Base-by-base conservation (phyloP, 1,139 yeast genomes). In the Sugiyamaella neomexicana region DNA sequence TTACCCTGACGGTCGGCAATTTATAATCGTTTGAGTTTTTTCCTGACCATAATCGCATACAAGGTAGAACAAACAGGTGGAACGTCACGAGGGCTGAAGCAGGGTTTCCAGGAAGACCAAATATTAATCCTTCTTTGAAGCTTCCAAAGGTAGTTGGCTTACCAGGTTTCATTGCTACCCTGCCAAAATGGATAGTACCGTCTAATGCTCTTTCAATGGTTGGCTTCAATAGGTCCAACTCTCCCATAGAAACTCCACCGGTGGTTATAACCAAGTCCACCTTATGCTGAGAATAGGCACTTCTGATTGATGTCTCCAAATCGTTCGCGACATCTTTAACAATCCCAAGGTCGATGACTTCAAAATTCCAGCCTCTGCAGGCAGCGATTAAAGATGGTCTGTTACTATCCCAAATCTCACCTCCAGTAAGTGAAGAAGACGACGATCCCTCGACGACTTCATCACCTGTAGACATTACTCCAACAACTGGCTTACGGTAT, bases 231-330 rank as follows among this genome's bases (percentile, higher is more conserved):
- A 77, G 65, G 58, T 79, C 82, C 39, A 72, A 57, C 60, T 79
- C 82, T 1, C 82, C 82, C 82, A 79, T 79, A 0, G 82, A 79
- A 1, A 79, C 82, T 12, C 82, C 82, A 1, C 82, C 82, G 1
- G 80, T 74, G 1, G 82, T 77, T 42, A 79, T 69, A 31, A 79
- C 59, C 39, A 74, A 72, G 55, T 79, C 82, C 15, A 74, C 65
- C 10, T 43, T 17, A 2, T 46, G 31, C 9, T 60, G 59, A 13
- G 54, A 34, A 27, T 54, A 43, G 2, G 61, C 47, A 1, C 56
- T 43, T 4, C 56, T 53, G 9, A 75, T 61, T 0, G 76, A 73
- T 1, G 57, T 53, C 2, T 46, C 42, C 15, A 77, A 56, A 2
- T 52, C 57, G 0, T 60, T 55, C 1, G 50, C 61, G 5, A 68